Evolutionary conservation across 768 basidiomycete genomes (phyloP).

Genomic region (Lepiota subincarnata): DNA sequence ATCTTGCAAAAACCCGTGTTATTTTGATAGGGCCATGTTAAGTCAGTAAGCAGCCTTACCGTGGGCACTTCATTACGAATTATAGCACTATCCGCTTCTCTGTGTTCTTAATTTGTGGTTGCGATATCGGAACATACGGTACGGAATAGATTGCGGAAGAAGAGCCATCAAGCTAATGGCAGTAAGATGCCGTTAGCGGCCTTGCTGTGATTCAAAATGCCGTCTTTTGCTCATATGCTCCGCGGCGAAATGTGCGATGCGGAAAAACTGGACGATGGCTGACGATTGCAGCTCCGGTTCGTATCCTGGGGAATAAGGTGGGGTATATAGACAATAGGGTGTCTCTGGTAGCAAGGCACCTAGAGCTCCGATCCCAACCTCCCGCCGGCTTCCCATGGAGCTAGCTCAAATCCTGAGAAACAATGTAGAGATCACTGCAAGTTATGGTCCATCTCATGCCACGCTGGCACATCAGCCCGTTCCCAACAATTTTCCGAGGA

Average conservation of each 20-base stretch:
- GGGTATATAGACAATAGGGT: not conserved
- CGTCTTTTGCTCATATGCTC: not conserved
- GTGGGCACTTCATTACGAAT: constrained; percentile 6
- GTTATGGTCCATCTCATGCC: not conserved
- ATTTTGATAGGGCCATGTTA: not conserved
- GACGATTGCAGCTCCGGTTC: not conserved
- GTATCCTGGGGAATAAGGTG: not conserved
- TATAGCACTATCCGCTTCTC: not conserved
- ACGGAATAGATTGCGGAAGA: not conserved
- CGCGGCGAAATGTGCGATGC: not conserved
- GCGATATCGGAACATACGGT: constrained; percentile 1
- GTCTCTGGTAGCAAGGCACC: no score
- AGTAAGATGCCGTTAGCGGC: not conserved
- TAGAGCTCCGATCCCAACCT: not conserved
- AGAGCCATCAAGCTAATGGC: not conserved
- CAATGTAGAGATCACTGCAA: not conserved
- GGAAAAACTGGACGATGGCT: not conserved
- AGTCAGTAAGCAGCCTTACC: not conserved
- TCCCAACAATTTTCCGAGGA: not conserved
- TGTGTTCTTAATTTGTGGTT: not conserved
- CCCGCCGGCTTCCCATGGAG: constrained; percentile 6
- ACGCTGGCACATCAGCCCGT: not conserved
- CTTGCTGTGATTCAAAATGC: not conserved
- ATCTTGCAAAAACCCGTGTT: no score
- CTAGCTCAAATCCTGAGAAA: not conserved